Base-by-base conservation (phyloP, 2,329 filamentous ascomycete genomes). In the Nigrospora osmanthi region DNA sequence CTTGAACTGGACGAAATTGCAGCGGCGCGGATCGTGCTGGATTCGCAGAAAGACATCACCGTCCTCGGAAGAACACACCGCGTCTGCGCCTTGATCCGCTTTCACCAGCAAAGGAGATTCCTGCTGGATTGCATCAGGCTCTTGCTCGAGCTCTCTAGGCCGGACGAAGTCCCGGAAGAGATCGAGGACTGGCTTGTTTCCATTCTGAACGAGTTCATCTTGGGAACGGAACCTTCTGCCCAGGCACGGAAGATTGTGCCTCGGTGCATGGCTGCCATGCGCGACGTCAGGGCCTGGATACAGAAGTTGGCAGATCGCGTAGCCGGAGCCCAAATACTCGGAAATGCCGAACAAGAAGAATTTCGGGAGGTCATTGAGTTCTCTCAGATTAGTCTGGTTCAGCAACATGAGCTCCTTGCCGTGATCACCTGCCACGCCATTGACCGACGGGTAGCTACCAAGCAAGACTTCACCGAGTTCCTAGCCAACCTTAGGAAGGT, bases 1-100 rank as follows among this genome's bases (percentile, higher is more conserved):
- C 73, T 96, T 49, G 83, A 95, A 57, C 73, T 98, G 43, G 90
- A 98, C 66, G 94, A 98, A 65, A 62, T 95, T 46, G 80, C 93
- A 55, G 85, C 91, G 15, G 87, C 89, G 11, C 76, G 78, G 53
- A 77, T 93, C 41, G 80, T 95, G 46, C 70, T 94, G 42, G 81
- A 84, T 45, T 82, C 87, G 15, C 78, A 87, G 59, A 76, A 81
- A 34, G 83, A 90, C 54, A 74, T 81, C 14, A 72, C 78, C 38
- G 71, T 78, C 14, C 72, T 89, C 6, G 88, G 88, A 49, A 80
- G 87, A 19, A 76, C 87, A 3, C 74, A 87, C 48, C 74, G 89
- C 44, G 83, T 90, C 61, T 85, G 85, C 54, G 86, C 86, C 48
- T 79, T 96, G 52, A 86, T 97, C 58, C 81, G 83, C 52, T 95